Percentiles rank a stretch among this genome's conserved stretches.
These are phyloP conservation scores for Recurvomyces mirabilis DNA, from an alignment of 495 filamentous ascomycete genomes.

Conservation along the genomic window DNA sequence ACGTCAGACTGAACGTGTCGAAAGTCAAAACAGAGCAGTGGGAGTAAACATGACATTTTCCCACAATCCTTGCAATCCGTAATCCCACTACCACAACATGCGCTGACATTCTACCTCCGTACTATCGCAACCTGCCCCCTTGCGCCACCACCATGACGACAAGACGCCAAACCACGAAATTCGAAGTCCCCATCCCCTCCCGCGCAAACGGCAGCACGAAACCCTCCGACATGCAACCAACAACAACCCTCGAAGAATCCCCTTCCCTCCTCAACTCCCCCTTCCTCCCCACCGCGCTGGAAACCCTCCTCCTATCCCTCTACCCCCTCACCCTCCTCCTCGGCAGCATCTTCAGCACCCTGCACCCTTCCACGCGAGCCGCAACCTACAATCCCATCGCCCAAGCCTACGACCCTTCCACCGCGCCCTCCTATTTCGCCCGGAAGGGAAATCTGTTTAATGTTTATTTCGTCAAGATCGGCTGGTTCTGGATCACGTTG, in stretches of 20 bases:
- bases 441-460: slow-evolving; percentile 88
- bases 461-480: slow-evolving; percentile 80
- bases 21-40: no score
- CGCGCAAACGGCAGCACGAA: slow-evolving; percentile 4
- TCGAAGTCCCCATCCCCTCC: slow-evolving; percentile 6
- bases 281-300: slow-evolving; percentile 50
- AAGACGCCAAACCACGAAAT: slow-evolving; percentile 3
- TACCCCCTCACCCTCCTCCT: slow-evolving; percentile 70
- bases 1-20: no score
- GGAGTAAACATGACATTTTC: no score
- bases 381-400: slow-evolving; percentile 44
- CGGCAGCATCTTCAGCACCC: slow-evolving; percentile 65
- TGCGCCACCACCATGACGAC: slow-evolving; percentile 10
- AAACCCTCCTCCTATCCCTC: slow-evolving; percentile 47
- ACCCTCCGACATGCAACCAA: neutral
- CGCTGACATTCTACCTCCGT: no score
- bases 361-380: slow-evolving; percentile 57
- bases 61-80: no score
- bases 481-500: slow-evolving; percentile 79
- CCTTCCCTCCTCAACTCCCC: slow-evolving; percentile 31
- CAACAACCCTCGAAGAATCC: slow-evolving; percentile 1
- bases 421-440: slow-evolving; percentile 80
- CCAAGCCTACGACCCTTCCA: slow-evolving; percentile 46
- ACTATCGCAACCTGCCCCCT: neutral
- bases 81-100: no score